Percentiles rank a stretch among this genome's conserved stretches.
These are phyloP conservation scores for Lippia alba DNA, from an alignment of 305 asterid genomes.

Conservation along the genomic window DNA sequence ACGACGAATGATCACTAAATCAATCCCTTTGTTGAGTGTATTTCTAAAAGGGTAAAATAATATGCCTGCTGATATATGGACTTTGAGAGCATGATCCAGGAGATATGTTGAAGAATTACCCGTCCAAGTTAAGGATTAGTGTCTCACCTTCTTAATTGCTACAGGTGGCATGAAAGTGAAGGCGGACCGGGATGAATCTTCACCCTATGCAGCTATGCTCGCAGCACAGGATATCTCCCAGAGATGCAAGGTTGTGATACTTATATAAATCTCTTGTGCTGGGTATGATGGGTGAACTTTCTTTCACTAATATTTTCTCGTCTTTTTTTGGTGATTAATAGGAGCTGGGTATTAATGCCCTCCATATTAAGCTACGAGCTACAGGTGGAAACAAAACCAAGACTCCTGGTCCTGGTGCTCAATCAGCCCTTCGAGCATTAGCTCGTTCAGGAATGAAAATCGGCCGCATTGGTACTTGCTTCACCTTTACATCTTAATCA, in stretches of 20 bases:
- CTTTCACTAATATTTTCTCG: neutral
- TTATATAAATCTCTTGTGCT: too few relatives aligned
- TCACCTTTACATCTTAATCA: too few relatives aligned
- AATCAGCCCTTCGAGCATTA: conserved; percentile 71
- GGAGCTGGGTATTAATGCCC: conserved; percentile 71
- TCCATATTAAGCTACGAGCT: conserved; percentile 69
- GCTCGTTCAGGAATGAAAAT: conserved; percentile 77
- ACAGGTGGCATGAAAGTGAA: conserved; percentile 88
- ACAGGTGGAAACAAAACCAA: conserved; percentile 71
- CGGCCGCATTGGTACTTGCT: conserved; percentile 60
- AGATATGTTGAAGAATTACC: too few relatives aligned
- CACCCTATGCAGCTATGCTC: conserved; percentile 95
- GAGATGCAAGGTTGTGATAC: conserved; percentile 63
- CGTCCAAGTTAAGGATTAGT: too few relatives aligned
- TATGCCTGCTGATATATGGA: too few relatives aligned
- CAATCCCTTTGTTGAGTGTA: too few relatives aligned
- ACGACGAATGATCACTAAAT: neutral
- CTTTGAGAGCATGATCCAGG: too few relatives aligned
- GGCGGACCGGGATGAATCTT: conserved; percentile 91
- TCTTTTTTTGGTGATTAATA: conserved; percentile 25
- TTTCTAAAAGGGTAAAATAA: too few relatives aligned
- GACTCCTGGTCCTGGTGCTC: conserved; percentile 84
- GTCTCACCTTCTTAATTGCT: too few relatives aligned
- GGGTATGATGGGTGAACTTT: too few relatives aligned
- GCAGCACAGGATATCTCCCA: conserved; percentile 73